Evolutionary conservation across 1,284 basidiomycete genomes (phyloP).

Genomic region (Ustilago loliicola): DNA sequence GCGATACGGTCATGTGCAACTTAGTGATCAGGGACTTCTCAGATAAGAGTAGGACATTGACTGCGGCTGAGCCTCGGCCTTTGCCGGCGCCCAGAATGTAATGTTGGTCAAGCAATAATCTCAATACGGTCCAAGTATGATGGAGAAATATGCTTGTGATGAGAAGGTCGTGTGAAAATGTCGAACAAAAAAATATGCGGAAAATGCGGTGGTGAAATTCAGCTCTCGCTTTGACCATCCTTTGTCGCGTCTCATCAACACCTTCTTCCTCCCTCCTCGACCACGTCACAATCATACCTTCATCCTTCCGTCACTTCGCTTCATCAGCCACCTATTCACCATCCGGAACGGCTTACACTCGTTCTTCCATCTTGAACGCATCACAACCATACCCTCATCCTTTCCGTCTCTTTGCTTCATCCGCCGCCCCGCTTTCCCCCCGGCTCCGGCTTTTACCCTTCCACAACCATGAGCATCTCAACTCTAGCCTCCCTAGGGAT

Average conservation of each 20-base stretch:
- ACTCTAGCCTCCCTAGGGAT: slow-evolving; percentile 44
- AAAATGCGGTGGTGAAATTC: slow-evolving; percentile 1
- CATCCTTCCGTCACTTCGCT: background rate
- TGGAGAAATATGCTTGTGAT: background rate
- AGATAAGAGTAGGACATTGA: slow-evolving; percentile 47
- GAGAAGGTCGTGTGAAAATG: background rate
- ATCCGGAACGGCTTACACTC: too few species aligned
- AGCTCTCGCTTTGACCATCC: background rate
- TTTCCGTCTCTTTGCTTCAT: background rate
- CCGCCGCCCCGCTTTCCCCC: background rate
- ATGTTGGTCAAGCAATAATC: background rate
- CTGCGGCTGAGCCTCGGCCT: slow-evolving; percentile 22
- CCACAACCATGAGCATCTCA: slow-evolving; percentile 39
- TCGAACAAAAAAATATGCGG: background rate
- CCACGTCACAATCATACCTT: too few species aligned
- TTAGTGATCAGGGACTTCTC: slow-evolving; percentile 66
- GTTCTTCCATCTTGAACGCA: too few species aligned
- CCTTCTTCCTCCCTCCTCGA: too few species aligned
- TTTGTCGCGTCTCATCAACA: background rate
- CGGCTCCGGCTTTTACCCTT: background rate
- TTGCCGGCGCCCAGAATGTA: slow-evolving; percentile 27
- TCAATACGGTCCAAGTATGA: background rate
- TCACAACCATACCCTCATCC: background rate
- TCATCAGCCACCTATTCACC: too few species aligned
- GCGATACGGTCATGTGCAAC: slow-evolving; percentile 72